Base-by-base conservation (phyloP, 257 asterid genomes). In the Schizonepeta tenuifolia region DNA sequence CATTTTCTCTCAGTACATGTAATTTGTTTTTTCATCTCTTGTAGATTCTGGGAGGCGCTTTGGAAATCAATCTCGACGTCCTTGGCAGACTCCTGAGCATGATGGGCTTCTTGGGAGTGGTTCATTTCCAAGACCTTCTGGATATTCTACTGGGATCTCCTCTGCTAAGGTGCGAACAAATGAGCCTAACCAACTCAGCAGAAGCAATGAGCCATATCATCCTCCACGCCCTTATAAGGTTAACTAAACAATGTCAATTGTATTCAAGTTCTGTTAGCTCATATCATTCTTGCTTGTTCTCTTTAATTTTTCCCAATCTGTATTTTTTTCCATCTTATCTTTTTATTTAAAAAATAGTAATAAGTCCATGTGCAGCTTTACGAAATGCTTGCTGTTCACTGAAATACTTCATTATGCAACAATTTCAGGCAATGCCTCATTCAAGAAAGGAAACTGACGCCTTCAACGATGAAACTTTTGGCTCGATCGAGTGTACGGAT, bases 191-290 rank as follows among this genome's bases (percentile, higher is more conserved):
- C 96, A 87, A 51, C 92, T 85, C 72, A 89, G 76, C 77, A 87
- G 75, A 81, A 90, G 88, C 89, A 87, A 50, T 76, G 99, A 89
- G 74, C 93, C 95, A 31, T 92, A 92, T 79, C 98, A 95, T 51
- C 99, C 99, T 80, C 99, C 99, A 82, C 92, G 96, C 17, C 98
- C 99, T 63, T 95, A 88, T 77, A 95, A 95, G 98, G 99, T 92
- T 53, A 67, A 75, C 46, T 67, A 17, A 22, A 59, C 41, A 38
- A 38, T 63, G 69, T 40, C 22, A 47, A 53, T 24, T 51, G 36
- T 40, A 22, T 28, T 28, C 63, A 47, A 58, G 28, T 61, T 50
- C 21, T 72, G 71, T 46, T 64, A 46, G 66, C 58, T 46, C 43
- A 15, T 63, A 61, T 55, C 38, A 5, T 64, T 43, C 55, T 24